These are phyloP conservation scores for Rhodotorula sp. DNA, from an alignment of 1,284 basidiomycete species.

Conservation along the genomic window DNA sequence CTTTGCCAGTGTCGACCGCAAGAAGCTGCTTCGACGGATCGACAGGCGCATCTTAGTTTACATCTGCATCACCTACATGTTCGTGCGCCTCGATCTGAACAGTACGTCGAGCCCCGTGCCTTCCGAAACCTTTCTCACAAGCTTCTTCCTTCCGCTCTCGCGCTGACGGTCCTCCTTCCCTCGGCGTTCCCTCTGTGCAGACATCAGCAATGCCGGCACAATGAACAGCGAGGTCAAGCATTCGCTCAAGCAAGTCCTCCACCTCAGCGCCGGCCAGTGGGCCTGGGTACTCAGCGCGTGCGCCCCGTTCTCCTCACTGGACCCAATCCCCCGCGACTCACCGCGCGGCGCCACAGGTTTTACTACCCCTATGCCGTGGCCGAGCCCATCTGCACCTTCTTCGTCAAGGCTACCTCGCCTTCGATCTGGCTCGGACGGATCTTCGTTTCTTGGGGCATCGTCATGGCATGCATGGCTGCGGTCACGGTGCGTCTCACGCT, in stretches of 20 bases:
- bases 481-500: slow-evolving; percentile 1
- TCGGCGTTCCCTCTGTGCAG: too few species aligned
- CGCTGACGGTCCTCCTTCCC: neutral
- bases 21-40: slow-evolving; percentile 1
- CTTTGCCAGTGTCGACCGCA: slow-evolving; percentile 10
- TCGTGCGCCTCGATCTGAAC: slow-evolving; percentile 13
- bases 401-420: slow-evolving; percentile 3
- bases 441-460: neutral
- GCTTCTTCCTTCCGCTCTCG: too few species aligned
- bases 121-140: too few species aligned
- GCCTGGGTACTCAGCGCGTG: neutral
- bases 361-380: slow-evolving; percentile 3
- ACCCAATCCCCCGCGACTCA: too few species aligned
- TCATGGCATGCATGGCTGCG: slow-evolving; percentile 12
- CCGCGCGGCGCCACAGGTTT: neutral
- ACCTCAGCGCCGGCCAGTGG: slow-evolving; percentile 10
- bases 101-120: neutral
- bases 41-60: slow-evolving; percentile 2
- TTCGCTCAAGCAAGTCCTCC: slow-evolving; percentile 7
- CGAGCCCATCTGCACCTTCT: slow-evolving; percentile 7
- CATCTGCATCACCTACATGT: slow-evolving; percentile 9
- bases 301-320: too few species aligned
- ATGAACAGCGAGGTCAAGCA: slow-evolving; percentile 14
- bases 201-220: neutral
- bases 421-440: slow-evolving; percentile 12